These are phyloP conservation scores for Neonectria ditissima DNA, from an alignment of 2,329 filamentous ascomycete species.

Conservation along the genomic window DNA sequence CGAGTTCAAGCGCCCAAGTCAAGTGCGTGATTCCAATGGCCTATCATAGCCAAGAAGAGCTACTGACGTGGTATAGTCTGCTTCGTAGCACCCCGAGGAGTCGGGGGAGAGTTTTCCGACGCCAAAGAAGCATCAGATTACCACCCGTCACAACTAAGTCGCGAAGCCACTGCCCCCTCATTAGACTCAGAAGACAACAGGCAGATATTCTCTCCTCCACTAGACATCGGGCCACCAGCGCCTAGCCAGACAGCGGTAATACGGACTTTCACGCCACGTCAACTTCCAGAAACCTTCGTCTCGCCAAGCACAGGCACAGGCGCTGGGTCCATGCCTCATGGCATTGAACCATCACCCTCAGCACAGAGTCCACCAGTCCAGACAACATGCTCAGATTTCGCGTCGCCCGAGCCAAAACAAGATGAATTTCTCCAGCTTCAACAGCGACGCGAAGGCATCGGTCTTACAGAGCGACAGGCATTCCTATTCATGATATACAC, in stretches of 20 bases:
- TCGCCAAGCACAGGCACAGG: background rate
- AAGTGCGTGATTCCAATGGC: background rate
- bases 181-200: background rate
- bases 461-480: slow-evolving; percentile 19
- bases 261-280: background rate
- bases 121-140: background rate
- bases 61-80: slow-evolving; percentile 1
- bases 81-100: slow-evolving; percentile 12
- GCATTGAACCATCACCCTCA: background rate
- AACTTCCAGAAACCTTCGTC: background rate
- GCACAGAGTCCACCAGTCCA: background rate
- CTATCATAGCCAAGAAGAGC: background rate
- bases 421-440: background rate
- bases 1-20: background rate
- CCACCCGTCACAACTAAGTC: background rate
- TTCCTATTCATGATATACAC: slow-evolving; percentile 24
- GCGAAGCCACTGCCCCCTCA: background rate
- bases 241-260: no score
- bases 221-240: background rate
- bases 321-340: background rate
- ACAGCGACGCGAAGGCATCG: background rate
- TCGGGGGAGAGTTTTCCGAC: slow-evolving; percentile 12
- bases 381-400: background rate
- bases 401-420: no score
- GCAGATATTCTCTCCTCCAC: background rate